Evolutionary conservation across 2,329 filamentous ascomycete genomes (phyloP).

Genomic region (Leptographium lundbergii): DNA sequence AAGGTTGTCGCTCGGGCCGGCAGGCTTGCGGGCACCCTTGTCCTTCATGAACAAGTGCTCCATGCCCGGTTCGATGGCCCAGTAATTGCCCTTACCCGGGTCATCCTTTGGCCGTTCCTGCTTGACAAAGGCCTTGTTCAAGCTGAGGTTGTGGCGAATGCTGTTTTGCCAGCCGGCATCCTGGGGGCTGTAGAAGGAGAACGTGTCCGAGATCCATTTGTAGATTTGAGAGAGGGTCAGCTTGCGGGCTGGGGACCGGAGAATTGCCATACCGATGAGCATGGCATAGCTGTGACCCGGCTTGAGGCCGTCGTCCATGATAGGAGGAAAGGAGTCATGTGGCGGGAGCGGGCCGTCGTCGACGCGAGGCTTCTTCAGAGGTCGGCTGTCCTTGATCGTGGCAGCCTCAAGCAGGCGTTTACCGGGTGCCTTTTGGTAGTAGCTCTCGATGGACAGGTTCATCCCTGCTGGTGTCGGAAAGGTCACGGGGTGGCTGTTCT

Average conservation of each 20-base stretch:
- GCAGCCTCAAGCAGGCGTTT: conserved; percentile 63
- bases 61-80: conserved; percentile 82
- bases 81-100: conserved; percentile 95
- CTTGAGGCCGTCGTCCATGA: conserved; percentile 79
- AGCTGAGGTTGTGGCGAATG: conserved; percentile 91
- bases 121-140: conserved; percentile 95
- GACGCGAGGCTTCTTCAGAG: conserved; percentile 54
- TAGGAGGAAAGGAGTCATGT: conserved; percentile 65
- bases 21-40: conserved; percentile 53
- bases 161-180: conserved; percentile 98
- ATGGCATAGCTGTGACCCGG: conserved; percentile 88
- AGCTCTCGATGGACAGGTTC: conserved; percentile 37
- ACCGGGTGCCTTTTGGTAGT: conserved; percentile 37
- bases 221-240: conserved; percentile 92
- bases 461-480: conserved; percentile 35
- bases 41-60: conserved; percentile 85
- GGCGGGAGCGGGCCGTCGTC: conserved; percentile 50
- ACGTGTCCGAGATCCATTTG: conserved; percentile 98
- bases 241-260: conserved; percentile 69
- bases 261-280: conserved; percentile 92
- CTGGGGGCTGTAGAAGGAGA: conserved; percentile 70
- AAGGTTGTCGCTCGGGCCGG: conserved; percentile 42
- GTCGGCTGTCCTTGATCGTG: conserved; percentile 55
- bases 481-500: conserved; percentile 38
- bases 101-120: conserved; percentile 94